Evolutionary conservation across 2,329 filamentous ascomycete genomes (phyloP), one percentile per base, ranked within the genome.

Genomic region (Pseudofabraea citricarpa): DNA sequence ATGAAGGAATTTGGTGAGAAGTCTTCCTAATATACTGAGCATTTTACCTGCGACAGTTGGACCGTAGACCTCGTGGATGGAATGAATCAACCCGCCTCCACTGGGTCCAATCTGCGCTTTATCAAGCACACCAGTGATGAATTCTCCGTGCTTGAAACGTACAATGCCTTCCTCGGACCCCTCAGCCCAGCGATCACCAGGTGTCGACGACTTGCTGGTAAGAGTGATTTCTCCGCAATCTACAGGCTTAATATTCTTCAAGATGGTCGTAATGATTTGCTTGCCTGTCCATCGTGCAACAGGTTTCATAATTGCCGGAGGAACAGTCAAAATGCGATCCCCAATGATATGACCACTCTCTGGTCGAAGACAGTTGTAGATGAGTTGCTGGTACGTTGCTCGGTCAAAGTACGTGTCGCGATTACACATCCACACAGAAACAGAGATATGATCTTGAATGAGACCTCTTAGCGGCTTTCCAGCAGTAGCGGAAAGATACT

Each of bases 361-460:
- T 0, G 93, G 93, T 44, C 93, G 79, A 40, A 98, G 68, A 45
- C 88, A 91, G 47, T 80, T 85, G 64, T 98, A 98, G 5, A 98
- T 74, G n/a, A 98, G 72, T 61, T 97, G 87, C 51, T 96, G 87
- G 62, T 97, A 98, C 47, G 94, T 83, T 26, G 87, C 85, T 44
- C 85, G 78, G 49, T 83, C 85, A 60, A 97, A 95, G 62, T 96
- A 91, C 3, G 86, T 88, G 64, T 98, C 93, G 57, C 88, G 83
- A 64, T 83, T 95, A 45, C 90, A 95, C 44, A 98, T 78, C 65
- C 85, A 85, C 3, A 95, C 88, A 35, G 88, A 90, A 62, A 98
- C 91, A 3, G 91, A 96, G 47, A 98, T 86, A 65, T 98, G 93
- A 74, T 98, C 93, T 67, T 98, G 94, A 67, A 98, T 98, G 40